phyloP scores from a whole-genome alignment of 1,284 basidiomycete species.

The Trichosporon sp. region DNA sequence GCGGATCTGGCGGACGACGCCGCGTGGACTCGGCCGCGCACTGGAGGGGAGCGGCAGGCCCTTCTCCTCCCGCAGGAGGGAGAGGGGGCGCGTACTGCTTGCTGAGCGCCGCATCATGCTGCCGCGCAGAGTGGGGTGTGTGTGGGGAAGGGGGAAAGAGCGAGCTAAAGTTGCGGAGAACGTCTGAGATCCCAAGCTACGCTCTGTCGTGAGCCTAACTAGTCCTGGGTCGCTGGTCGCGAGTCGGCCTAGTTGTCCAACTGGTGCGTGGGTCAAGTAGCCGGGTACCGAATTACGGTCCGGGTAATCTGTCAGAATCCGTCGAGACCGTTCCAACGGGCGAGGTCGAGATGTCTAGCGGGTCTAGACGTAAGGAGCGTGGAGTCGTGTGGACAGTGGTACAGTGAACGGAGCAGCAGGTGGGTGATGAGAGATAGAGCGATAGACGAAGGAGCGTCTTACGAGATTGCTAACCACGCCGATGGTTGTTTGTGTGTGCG shows the following conservation, averaged over 20 bases:
- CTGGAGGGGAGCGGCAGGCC: neutral
- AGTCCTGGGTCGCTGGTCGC: no score
- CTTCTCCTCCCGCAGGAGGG: neutral
- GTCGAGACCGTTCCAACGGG: neutral
- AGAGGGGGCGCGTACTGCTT: neutral
- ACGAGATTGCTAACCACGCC: neutral
- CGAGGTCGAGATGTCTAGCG: neutral
- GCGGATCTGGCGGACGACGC: neutral
- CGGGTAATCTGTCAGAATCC: no score
- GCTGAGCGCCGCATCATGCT: conserved; percentile 4
- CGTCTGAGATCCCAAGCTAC: no score
- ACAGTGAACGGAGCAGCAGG: no score
- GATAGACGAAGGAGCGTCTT: neutral
- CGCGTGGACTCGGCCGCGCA: neutral
- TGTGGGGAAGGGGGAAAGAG: neutral
- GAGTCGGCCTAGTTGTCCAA: no score
- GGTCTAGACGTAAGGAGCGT: neutral
- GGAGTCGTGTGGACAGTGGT: neutral
- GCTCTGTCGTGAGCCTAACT: no score
- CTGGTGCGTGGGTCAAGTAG: no score
- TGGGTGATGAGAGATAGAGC: neutral
- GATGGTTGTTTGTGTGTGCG: conserved; percentile 1
- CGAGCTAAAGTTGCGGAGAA: no score
- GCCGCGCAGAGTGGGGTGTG: neutral
- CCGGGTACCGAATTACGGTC: no score